Conservation (phyloP, 2,329 filamentous ascomycete genomes). For the Xylariaceae sp. region DNA sequence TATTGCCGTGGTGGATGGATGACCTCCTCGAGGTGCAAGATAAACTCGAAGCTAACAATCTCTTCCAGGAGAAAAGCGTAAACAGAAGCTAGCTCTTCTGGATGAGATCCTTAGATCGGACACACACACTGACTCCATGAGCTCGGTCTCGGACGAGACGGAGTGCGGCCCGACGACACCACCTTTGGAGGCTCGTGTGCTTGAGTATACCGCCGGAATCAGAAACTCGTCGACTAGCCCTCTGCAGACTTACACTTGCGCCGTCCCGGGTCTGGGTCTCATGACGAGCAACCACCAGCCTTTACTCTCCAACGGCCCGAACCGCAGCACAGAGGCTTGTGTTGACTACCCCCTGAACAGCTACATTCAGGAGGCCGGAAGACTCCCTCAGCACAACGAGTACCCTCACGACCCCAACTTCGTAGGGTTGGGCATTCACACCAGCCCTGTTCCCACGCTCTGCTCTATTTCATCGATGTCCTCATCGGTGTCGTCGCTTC, state of each 20-base stretch:
- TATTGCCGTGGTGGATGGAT: not conserved
- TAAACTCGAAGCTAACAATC: slow-evolving; percentile 16
- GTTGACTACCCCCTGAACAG: slow-evolving; percentile 20
- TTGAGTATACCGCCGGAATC: slow-evolving; percentile 1
- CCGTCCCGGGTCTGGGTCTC: slow-evolving; percentile 14
- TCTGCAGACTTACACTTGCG: slow-evolving; percentile 17
- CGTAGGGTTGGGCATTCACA: slow-evolving; percentile 13
- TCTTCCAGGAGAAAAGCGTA: slow-evolving; percentile 38
- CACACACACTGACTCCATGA: slow-evolving; percentile 28
- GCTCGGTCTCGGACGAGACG: slow-evolving; percentile 30
- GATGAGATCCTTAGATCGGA: slow-evolving; percentile 35
- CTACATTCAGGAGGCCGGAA: slow-evolving; percentile 19
- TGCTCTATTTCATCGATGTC: slow-evolving; percentile 19
- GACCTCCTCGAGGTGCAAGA: not conserved
- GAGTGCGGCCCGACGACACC: slow-evolving; percentile 21
- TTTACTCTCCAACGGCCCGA: slow-evolving; percentile 19
- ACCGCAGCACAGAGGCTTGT: slow-evolving; percentile 22
- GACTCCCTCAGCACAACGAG: slow-evolving; percentile 13
- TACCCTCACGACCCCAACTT: slow-evolving; percentile 19
- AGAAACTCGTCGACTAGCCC: slow-evolving; percentile 27
- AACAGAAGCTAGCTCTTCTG: slow-evolving; percentile 39
- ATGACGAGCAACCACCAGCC: slow-evolving; percentile 20
- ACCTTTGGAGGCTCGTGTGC: slow-evolving; percentile 10
- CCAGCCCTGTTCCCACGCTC: slow-evolving; percentile 20
- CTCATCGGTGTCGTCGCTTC: slow-evolving; percentile 21